Conservation (phyloP, 108 stramenopile genomes). For the Schizochytrium sp. region DNA sequence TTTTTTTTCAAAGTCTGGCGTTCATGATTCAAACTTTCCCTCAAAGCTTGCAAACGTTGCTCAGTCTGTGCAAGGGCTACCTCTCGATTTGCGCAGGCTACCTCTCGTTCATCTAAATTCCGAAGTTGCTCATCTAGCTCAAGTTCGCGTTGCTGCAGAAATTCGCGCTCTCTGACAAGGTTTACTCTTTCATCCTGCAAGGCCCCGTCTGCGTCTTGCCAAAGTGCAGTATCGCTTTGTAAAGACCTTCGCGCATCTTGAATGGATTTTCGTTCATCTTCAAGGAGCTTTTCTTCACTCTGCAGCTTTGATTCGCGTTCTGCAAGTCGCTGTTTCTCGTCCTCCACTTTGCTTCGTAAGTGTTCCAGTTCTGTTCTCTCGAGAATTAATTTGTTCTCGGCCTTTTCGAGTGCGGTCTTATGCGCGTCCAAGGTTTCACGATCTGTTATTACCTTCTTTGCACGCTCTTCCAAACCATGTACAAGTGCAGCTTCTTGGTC, state of each 20-base stretch:
- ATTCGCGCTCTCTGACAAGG: background rate
- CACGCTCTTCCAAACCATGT: background rate
- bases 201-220: conserved; percentile 41
- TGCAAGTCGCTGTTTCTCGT: background rate
- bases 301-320: background rate
- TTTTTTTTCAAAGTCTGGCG: background rate
- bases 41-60: background rate
- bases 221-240: background rate
- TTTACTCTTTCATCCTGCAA: background rate
- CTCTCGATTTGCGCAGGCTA: background rate
- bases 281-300: background rate
- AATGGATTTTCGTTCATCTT: background rate
- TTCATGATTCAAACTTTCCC: background rate
- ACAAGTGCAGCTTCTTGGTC: background rate
- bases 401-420: background rate
- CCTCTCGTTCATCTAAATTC: background rate
- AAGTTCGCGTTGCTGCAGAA: background rate
- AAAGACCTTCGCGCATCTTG: background rate
- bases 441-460: background rate
- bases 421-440: background rate
- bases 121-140: background rate
- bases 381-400: background rate
- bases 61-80: background rate
- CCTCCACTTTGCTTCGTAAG: background rate
- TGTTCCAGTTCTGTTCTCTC: background rate